These are phyloP conservation scores for Chenopodium suecicum DNA, from an alignment of 148 eudicot genomes.

Conservation along the genomic window DNA sequence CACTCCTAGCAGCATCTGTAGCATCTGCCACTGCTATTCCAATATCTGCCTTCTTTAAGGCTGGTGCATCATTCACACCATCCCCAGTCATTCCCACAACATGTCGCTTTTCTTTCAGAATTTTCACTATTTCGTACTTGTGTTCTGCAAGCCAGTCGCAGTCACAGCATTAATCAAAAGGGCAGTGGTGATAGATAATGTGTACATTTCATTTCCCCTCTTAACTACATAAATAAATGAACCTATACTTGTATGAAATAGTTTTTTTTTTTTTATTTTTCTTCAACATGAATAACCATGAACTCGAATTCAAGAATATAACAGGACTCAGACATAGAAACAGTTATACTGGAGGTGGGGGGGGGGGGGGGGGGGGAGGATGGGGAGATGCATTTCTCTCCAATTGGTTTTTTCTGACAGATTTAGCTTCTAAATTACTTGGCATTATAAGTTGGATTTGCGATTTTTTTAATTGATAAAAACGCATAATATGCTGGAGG, in stretches of 20 bases:
- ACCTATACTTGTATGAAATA: no score
- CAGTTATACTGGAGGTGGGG: not conserved
- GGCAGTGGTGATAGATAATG: not conserved
- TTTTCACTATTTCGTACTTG: conserved; percentile 66
- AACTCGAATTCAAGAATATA: not conserved
- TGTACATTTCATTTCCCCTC: not conserved
- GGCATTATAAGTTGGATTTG: not conserved
- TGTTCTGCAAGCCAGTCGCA: conserved; percentile 40
- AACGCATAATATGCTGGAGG: not conserved
- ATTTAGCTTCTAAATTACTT: not conserved
- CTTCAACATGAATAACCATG: no score
- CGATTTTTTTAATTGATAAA: not conserved
- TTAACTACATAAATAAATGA: not conserved
- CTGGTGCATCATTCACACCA: conserved; percentile 76
- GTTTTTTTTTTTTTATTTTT: no score
- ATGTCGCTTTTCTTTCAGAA: conserved; percentile 68
- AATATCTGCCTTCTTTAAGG: conserved; percentile 75
- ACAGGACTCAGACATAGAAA: not conserved
- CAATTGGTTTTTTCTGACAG: not conserved
- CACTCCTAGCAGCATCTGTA: conserved; percentile 74
- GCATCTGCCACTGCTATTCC: conserved; percentile 79
- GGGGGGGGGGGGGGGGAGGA: no score
- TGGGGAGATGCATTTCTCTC: not conserved
- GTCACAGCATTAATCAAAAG: conserved; percentile 19
- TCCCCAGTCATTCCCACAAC: conserved; percentile 76